These are phyloP conservation scores for Chloropicon primus DNA, from an alignment of 139 green algal species.

Conservation along the genomic window DNA sequence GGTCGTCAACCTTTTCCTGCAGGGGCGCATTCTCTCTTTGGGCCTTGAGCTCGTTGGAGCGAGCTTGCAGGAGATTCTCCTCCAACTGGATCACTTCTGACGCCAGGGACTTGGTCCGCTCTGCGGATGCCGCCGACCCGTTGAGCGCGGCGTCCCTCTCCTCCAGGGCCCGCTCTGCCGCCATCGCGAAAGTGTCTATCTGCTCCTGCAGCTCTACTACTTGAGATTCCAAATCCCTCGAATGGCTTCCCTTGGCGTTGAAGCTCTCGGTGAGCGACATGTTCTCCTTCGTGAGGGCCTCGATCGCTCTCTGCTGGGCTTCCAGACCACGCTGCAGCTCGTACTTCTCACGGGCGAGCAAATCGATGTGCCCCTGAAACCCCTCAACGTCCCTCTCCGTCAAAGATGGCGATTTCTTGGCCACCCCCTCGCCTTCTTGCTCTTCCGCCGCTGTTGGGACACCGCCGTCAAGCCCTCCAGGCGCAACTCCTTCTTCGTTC, in stretches of 20 bases:
- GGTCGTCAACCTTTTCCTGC: not conserved
- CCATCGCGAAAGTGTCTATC: not conserved
- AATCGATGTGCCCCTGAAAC: slow-evolving; percentile 60
- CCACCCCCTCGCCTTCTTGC: no score
- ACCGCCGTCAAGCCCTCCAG: no score
- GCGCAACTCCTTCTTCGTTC: no score
- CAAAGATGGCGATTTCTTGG: no score
- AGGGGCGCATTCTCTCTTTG: not conserved
- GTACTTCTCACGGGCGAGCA: slow-evolving; percentile 59
- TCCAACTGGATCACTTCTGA: not conserved
- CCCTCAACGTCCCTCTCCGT: slow-evolving; percentile 17
- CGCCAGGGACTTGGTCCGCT: not conserved
- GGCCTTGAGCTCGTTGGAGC: not conserved
- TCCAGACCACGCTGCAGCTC: slow-evolving; percentile 38
- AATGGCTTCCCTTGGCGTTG: slow-evolving; percentile 18
- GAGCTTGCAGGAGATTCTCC: not conserved
- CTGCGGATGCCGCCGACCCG: not conserved
- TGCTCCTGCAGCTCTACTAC: not conserved
- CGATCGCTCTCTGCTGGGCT: slow-evolving; percentile 27
- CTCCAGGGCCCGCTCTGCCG: not conserved
- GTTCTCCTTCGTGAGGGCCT: slow-evolving; percentile 39
- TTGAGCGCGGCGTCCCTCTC: not conserved
- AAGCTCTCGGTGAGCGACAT: slow-evolving; percentile 27
- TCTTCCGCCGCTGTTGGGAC: no score
- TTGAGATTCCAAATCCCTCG: not conserved